These are phyloP conservation scores for Botrytis fragariae DNA, from an alignment of 2,329 filamentous ascomycete species.

Conservation along the genomic window DNA sequence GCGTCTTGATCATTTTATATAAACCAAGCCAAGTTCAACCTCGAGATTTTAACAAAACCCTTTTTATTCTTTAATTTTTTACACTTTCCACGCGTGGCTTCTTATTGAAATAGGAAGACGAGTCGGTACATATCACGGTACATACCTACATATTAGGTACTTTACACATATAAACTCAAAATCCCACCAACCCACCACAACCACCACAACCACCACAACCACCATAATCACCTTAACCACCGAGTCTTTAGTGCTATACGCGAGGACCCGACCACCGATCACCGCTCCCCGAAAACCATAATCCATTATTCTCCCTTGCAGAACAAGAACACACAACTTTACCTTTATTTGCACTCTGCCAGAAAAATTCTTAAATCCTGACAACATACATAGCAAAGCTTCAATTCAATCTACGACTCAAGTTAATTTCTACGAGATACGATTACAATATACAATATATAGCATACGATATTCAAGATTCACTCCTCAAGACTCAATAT, in stretches of 20 bases:
- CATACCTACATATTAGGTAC: neutral
- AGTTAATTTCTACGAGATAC: neutral
- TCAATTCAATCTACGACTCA: neutral
- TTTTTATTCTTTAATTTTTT: neutral
- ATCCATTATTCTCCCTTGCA: conserved; percentile 14
- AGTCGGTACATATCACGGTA: neutral
- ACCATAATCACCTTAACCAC: neutral
- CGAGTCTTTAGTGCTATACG: conserved; percentile 3
- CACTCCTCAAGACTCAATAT: neutral
- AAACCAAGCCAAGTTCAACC: neutral
- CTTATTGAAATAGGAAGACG: neutral
- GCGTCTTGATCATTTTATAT: neutral
- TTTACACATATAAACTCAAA: neutral
- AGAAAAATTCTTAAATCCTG: neutral
- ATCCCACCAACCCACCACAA: conserved; percentile 6
- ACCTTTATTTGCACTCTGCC: neutral
- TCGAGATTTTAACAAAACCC: neutral
- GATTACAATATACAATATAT: neutral
- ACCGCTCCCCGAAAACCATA: conserved; percentile 10
- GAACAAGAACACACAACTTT: conserved; percentile 9
- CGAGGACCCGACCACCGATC: conserved; percentile 15
- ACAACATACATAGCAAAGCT: neutral
- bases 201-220: neutral
- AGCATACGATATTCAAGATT: neutral
- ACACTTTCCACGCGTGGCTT: neutral